Evolutionary conservation across 169 alveolate genomes (phyloP), one percentile per base, ranked within the genome.

Genomic region (Eimeria tenella): DNA sequence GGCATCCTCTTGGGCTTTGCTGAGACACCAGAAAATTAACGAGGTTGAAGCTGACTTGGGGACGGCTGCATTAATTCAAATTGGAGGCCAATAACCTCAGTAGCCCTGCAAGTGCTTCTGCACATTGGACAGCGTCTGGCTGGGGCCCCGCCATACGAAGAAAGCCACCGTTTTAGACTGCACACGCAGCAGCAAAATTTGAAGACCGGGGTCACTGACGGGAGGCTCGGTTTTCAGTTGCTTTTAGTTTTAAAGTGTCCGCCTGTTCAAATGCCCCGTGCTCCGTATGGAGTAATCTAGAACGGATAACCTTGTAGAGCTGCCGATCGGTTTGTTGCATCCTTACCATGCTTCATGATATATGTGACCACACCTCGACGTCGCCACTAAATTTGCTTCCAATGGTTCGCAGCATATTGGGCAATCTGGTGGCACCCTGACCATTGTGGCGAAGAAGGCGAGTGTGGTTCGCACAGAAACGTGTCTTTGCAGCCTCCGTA

Each of bases 361-460:
- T 4, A 81, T 56, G 56, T 81, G 89, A 52, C 89, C 89, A 13
- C 89, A 81, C 21, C 17, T 55, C 56, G 89, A 55, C 9, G 89
- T 13, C 1, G 89, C 73, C 19, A 52, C 89, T 71, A 81, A 56
- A 23, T 81, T 42, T 56, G 70, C 60, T 21, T 50, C 55, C 21
- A 81, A n/a, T 10, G 89, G 89, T 55, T 81, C 89, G 73, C 89
- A 81, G 49, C 89, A 81, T 11, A 81, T 81, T 56, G 89, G 65
- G 55, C 89, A 81, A 52, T 81, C 89, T n/a, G 89, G 89, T 7
- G 89, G 74, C 11, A 81, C 50, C 17, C 23, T 70, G 17, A 52
- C 73, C 89, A 81, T 81, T n/a, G 17, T 52, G 19, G 9, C 25
- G 17, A 62, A 55, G 19, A 71, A 6, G 42, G 21, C 81, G 77